Conservation (phyloP, 805 yeast species). For the Kodamaea hsintzibuensis region DNA sequence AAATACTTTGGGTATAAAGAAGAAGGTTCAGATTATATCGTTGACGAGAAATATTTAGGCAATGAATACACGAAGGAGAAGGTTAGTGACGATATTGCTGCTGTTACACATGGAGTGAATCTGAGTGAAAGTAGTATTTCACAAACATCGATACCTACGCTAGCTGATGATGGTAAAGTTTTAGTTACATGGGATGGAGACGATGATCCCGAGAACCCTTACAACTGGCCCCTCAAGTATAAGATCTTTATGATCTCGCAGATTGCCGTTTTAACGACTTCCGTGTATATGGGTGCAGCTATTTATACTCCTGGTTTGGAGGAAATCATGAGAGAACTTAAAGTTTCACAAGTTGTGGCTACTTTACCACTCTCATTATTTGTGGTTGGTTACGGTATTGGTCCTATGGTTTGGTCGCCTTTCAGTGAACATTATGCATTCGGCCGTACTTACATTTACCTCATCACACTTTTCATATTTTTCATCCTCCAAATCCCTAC, state of each 20-base stretch:
- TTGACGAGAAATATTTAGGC: constrained; percentile 32
- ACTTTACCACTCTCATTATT: constrained; percentile 54
- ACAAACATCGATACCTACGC: neutral
- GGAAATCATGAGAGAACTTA: constrained; percentile 46
- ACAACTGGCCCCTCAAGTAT: constrained; percentile 51
- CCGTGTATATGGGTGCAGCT: constrained; percentile 61
- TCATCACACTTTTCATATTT: constrained; percentile 47
- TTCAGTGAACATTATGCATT: constrained; percentile 53
- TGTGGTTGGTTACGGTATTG: constrained; percentile 61
- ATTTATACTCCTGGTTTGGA: constrained; percentile 53
- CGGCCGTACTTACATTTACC: constrained; percentile 55
- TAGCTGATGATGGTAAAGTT: constrained; percentile 9
- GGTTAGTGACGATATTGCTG: too few species aligned
- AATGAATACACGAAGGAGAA: neutral
- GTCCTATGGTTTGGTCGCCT: constrained; percentile 61
- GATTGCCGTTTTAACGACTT: constrained; percentile 46
- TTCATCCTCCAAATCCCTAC: constrained; percentile 56
- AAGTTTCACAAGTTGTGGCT: constrained; percentile 45
- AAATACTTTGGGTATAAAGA: constrained; percentile 24
- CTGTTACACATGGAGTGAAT: too few species aligned
- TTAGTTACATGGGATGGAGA: constrained; percentile 38
- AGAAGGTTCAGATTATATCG: constrained; percentile 28
- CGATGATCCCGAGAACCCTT: constrained; percentile 57
- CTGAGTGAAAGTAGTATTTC: neutral
- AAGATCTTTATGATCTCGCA: constrained; percentile 40